Evolutionary conservation across 345 rosid genomes (phyloP).

Genomic region (Ceriops tagal): DNA sequence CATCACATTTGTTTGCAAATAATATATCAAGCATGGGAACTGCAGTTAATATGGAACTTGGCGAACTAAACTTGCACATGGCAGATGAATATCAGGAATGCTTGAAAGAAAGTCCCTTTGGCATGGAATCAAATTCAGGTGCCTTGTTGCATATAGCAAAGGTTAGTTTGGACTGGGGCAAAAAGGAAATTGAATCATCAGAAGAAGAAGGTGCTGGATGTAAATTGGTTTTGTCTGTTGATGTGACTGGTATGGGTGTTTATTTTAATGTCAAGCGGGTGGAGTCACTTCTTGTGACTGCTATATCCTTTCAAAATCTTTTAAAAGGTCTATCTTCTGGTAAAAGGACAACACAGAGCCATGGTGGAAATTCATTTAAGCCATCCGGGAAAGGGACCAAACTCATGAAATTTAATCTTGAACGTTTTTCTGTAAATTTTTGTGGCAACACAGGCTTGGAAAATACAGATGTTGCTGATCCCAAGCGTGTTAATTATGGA

Average conservation of each 20-base stretch:
- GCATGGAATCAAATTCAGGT: slow-evolving; percentile 89
- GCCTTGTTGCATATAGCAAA: slow-evolving; percentile 82
- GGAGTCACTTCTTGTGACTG: slow-evolving; percentile 66
- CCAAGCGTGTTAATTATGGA: slow-evolving; percentile 96
- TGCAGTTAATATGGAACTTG: slow-evolving; percentile 84
- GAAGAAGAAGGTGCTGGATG: slow-evolving; percentile 56
- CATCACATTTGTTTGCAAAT: slow-evolving; percentile 90
- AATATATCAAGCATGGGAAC: slow-evolving; percentile 74
- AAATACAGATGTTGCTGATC: slow-evolving; percentile 61
- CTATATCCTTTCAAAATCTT: slow-evolving; percentile 67
- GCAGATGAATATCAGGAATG: slow-evolving; percentile 95
- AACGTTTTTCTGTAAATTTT: slow-evolving; percentile 71
- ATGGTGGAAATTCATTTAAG: slow-evolving; percentile 47
- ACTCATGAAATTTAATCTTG: slow-evolving; percentile 68
- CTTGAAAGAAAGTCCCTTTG: slow-evolving; percentile 73
- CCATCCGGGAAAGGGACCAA: slow-evolving; percentile 79
- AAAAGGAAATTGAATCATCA: slow-evolving; percentile 58
- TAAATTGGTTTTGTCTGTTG: slow-evolving; percentile 74
- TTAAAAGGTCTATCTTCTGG: slow-evolving; percentile 54
- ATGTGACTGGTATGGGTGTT: slow-evolving; percentile 82
- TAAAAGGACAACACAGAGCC: slow-evolving; percentile 47
- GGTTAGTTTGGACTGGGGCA: slow-evolving; percentile 92
- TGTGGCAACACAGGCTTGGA: slow-evolving; percentile 68
- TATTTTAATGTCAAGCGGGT: slow-evolving; percentile 67
- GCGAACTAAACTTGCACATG: slow-evolving; percentile 88